Conservation (phyloP, 495 filamentous ascomycete genomes). For the Trichoderma asperelloides region DNA sequence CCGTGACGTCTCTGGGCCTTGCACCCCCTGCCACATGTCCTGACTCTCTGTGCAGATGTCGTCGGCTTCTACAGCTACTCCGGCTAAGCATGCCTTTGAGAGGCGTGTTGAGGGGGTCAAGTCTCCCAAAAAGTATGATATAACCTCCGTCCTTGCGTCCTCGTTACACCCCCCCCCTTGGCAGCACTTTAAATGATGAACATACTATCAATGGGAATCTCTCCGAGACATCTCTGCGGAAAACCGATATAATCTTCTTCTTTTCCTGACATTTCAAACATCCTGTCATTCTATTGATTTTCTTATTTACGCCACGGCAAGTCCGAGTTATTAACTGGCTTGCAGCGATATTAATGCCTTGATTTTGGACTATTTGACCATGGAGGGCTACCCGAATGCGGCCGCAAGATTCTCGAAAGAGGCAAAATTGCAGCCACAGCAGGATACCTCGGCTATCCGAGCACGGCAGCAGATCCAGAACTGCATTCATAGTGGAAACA, state of each 20-base stretch:
- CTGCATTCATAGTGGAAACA: constrained; percentile 73
- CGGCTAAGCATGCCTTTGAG: constrained; percentile 64
- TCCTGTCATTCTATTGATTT: constrained; percentile 12
- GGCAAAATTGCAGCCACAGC: constrained; percentile 71
- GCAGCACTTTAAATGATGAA: constrained; percentile 62
- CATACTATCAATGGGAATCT: constrained; percentile 99
- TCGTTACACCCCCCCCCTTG: not conserved
- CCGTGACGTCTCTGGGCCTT: not conserved
- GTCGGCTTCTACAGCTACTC: constrained; percentile 57
- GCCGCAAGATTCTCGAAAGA: constrained; percentile 90
- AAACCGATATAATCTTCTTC: constrained; percentile 51
- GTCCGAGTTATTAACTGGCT: constrained; percentile 23
- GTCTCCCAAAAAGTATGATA: constrained; percentile 67
- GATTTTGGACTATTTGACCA: constrained; percentile 96
- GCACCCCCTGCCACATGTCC: constrained; percentile 10
- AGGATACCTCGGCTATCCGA: constrained; percentile 62
- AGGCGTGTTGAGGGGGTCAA: constrained; percentile 76
- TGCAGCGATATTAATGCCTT: constrained; percentile 86
- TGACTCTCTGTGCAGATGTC: constrained; percentile 42
- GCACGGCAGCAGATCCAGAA: constrained; percentile 70
- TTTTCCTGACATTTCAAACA: constrained; percentile 46
- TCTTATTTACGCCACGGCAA: constrained; percentile 3
- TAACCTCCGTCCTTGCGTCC: constrained; percentile 15
- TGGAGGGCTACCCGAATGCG: constrained; percentile 87
- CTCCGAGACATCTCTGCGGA: constrained; percentile 91